These are phyloP conservation scores for Hypoxylon sp. DNA, from an alignment of 2,329 filamentous ascomycete genomes.

Conservation along the genomic window DNA sequence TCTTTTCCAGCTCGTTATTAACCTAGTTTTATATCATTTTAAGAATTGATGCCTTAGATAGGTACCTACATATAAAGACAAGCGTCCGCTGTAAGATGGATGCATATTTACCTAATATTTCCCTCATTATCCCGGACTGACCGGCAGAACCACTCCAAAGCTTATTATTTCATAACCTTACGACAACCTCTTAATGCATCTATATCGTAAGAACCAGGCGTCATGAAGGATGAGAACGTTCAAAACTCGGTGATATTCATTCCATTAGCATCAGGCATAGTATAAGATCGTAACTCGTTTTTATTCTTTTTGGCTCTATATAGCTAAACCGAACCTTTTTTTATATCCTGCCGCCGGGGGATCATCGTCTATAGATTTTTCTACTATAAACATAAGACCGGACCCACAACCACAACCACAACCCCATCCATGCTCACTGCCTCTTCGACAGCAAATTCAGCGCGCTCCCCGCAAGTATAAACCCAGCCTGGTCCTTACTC, in stretches of 20 bases:
- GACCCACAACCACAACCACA: background rate
- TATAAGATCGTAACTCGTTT: slow-evolving; percentile 9
- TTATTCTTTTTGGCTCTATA: slow-evolving; percentile 25
- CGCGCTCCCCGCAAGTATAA: slow-evolving; percentile 93
- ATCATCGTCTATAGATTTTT: slow-evolving; percentile 23
- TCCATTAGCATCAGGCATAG: background rate
- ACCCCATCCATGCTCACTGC: background rate
- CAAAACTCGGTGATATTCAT: background rate
- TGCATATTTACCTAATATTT: background rate
- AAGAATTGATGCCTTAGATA: background rate
- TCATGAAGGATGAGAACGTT: background rate
- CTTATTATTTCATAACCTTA: background rate
- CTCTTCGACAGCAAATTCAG: slow-evolving; percentile 86
- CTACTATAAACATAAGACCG: background rate
- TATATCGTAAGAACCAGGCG: background rate
- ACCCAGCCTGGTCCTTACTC: slow-evolving; percentile 89
- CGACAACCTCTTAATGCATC: background rate
- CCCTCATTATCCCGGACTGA: no score
- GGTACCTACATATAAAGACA: background rate
- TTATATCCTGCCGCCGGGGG: slow-evolving; percentile 16
- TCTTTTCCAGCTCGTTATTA: background rate
- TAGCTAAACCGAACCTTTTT: slow-evolving; percentile 11
- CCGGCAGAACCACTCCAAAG: no score
- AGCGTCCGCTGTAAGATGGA: background rate
- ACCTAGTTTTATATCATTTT: background rate